Evolutionary conservation across 169 alveolate species (phyloP), one percentile per base, ranked within the genome.

Genomic region (Eimeria sp.): DNA sequence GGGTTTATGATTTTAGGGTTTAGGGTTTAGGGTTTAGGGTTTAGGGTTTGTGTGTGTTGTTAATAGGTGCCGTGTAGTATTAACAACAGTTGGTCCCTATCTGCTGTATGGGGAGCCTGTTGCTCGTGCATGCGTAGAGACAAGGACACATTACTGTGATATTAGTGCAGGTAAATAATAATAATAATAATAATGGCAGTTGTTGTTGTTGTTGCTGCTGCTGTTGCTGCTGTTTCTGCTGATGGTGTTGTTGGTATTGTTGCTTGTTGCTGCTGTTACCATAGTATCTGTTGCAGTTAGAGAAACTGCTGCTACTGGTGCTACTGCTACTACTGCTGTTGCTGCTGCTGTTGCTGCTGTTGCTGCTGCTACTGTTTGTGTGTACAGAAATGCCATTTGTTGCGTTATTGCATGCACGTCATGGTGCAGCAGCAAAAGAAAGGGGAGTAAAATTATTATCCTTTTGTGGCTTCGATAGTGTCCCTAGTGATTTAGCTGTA

Each of bases 121-220:
- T 22, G 94, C 89, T 14, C 43, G 73, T 25, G 96, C 96, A 9
- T 61, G 70, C n/a, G 70, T 83, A 13, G 94, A 94, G 80, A 43
- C 80, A 30, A 27, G 94, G 65, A 94, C 96, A 40, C 93, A 94
- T 89, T 94, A 94, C 89, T 82, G 94, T 70, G 96, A 94, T 88
- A 51, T 94, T 16, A 84, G 83, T 34, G 96, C 82, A 25, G 93
- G 95, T 92, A 43, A 72, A 63, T 2, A 4, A 30, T 67, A 34
- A 34, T 34, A 34, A 43, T 16, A 72, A 63, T 2, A 4, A 30
- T 67, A 34, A 34, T 34, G 2, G 76, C 45, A 1, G 40, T 22
- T 72, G 82, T 7, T 20, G 82, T 25, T 72, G 82, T n/a, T 72
- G 47, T n/a, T n/a, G 49, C 25, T 72, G 82, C n/a, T 25, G 82